Evolutionary conservation across 768 basidiomycete genomes (phyloP), one percentile per base, ranked within the genome.

Genomic region (Lentinula edodes): DNA sequence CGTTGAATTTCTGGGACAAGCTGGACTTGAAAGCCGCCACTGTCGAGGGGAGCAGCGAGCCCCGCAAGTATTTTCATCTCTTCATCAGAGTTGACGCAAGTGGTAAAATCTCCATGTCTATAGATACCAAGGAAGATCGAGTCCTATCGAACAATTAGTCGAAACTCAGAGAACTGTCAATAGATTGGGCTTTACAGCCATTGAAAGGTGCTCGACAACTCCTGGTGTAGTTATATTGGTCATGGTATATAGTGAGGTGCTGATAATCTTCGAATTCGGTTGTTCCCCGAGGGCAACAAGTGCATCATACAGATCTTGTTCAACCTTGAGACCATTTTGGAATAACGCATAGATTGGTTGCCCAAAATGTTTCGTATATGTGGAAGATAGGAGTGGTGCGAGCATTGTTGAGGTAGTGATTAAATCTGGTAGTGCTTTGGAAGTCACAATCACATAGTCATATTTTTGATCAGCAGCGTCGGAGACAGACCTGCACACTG

Each of bases 1-100:
- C 78, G 74, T 62, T 79, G 80, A 18, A 80, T 76, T 60, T 81
- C 76, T 50, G 75, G 69, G 8, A 72, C 46, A 10, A 48, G 8
- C 46, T 48, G 46, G 12, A 23, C 46, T 48, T 9, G 46, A 1
- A 48, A 48, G 13, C 76, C 76, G 23, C 78, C 76, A 12, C 61
- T 63, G 46, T 66, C 46, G 15, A 80, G 67, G 18, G 78, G 66
- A 45, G 53, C 57, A 0, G 67, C 67, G 51, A 81, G 71, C 20
- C 71, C 73, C 7, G 63, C 54, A 32, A 79, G 66, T n/a, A 72
- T 61, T 0, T 63, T 63, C 10, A 51, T 54, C 46, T 75, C 71
- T 18, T 67, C 70, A 5, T 66, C 63, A 9, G 71, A 70, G 62
- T 76, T 73, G 8, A 39, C 61, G 1, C 69, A 68, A 1, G 66